Evolutionary conservation across 129 eudicot genomes (phyloP).

Genomic region (Silybum marianum): DNA sequence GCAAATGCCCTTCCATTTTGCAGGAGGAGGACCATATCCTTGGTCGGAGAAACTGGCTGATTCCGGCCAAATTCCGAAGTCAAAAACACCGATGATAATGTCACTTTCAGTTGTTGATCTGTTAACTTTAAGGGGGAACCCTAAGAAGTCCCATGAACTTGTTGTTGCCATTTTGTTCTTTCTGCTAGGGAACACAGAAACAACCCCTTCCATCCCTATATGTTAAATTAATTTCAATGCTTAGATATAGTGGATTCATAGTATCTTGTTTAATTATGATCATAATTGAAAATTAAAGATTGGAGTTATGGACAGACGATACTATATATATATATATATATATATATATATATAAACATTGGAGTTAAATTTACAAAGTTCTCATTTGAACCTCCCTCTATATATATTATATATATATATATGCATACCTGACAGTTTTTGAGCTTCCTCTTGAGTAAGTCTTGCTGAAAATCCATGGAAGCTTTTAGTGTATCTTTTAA

Average conservation of each 20-base stretch:
- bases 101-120: constrained; percentile 23
- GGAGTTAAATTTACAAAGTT: no score
- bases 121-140: constrained; percentile 23
- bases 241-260: background rate
- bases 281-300: background rate
- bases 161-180: constrained; percentile 28
- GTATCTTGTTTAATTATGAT: background rate
- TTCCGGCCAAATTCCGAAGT: constrained; percentile 37
- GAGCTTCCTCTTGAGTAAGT: constrained; percentile 2
- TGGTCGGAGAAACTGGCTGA: constrained; percentile 28
- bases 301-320: background rate
- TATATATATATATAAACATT: no score
- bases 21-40: constrained; percentile 32
- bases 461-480: constrained; percentile 22
- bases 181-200: constrained; percentile 28
- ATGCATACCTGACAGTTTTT: constrained; percentile 1
- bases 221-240: background rate
- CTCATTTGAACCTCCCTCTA: background rate
- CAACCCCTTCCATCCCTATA: constrained; percentile 32
- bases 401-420: no score
- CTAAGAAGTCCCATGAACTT: constrained; percentile 38
- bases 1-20: constrained; percentile 35
- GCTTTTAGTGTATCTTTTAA: constrained; percentile 7
- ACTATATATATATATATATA: background rate
- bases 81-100: constrained; percentile 27